Conservation (phyloP, 1,284 basidiomycete species). For the Sanghuangporus baumii region DNA sequence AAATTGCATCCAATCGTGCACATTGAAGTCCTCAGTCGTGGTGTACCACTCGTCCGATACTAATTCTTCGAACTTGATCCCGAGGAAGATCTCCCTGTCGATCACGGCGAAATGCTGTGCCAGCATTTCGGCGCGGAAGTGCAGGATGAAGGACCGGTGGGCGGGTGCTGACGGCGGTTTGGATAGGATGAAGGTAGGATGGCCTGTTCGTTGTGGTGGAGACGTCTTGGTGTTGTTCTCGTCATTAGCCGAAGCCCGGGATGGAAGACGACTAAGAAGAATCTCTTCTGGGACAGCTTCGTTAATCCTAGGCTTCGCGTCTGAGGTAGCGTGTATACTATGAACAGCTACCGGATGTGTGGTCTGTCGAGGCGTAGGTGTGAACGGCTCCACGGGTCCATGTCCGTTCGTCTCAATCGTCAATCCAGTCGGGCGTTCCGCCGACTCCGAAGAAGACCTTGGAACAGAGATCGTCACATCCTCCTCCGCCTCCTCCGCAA, state of each 20-base stretch:
- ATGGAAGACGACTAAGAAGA: constrained; percentile 49
- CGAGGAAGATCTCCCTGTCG: constrained; percentile 80
- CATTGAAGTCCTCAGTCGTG: constrained; percentile 55
- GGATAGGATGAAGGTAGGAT: constrained; percentile 18
- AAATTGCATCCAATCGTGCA: constrained; percentile 80
- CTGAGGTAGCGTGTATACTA: constrained; percentile 17
- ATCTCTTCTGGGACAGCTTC: constrained; percentile 65
- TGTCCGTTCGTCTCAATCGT: neutral
- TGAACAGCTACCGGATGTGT: constrained; percentile 5
- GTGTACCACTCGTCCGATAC: constrained; percentile 63
- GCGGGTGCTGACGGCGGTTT: constrained; percentile 25
- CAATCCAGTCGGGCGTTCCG: constrained; percentile 15
- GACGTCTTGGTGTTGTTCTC: constrained; percentile 28
- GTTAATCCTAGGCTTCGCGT: constrained; percentile 48
- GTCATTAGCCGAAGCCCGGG: constrained; percentile 32
- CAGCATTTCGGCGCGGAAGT: constrained; percentile 52
- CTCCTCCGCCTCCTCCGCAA: constrained; percentile 7
- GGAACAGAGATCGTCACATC: constrained; percentile 19
- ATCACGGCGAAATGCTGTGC: constrained; percentile 84
- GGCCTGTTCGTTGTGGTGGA: constrained; percentile 22
- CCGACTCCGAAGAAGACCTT: constrained; percentile 9
- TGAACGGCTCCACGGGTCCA: constrained; percentile 10
- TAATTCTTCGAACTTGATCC: constrained; percentile 80
- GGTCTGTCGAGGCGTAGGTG: constrained; percentile 18
- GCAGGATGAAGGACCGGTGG: constrained; percentile 65